Evolutionary conservation across 805 yeast genomes (phyloP).

Genomic region (Myxozyma melibiosi): DNA sequence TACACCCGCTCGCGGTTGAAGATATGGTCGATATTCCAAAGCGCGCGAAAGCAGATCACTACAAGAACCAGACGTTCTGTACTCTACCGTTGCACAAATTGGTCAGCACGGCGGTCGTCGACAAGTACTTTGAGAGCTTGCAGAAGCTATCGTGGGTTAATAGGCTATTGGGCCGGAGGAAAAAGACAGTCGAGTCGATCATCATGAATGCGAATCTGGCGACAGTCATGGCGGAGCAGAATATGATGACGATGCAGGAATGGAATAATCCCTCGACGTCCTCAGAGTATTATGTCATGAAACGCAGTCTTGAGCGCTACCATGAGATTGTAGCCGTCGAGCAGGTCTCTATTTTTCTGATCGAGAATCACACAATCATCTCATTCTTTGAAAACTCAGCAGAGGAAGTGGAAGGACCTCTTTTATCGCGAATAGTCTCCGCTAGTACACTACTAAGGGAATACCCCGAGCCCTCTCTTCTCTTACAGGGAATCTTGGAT

Average conservation of each 20-base stretch:
- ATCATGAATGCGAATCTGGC: constrained; percentile 14
- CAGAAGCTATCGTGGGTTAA: constrained; percentile 1
- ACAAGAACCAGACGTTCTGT: constrained; percentile 53
- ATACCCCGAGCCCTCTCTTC: constrained; percentile 54
- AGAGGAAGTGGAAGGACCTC: constrained; percentile 55
- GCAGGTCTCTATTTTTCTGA: constrained; percentile 56
- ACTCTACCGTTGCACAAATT: constrained; percentile 57
- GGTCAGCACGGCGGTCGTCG: constrained; percentile 38
- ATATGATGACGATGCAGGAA: constrained; percentile 39
- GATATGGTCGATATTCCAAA: constrained; percentile 67
- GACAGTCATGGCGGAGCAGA: constrained; percentile 29
- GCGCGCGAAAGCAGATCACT: constrained; percentile 60
- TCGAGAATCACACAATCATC: constrained; percentile 51
- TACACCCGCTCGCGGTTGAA: constrained; percentile 61
- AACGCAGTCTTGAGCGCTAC: constrained; percentile 50
- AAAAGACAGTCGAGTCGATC: constrained; percentile 23
- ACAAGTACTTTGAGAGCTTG: constrained; percentile 17
- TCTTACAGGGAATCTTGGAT: constrained; percentile 59
- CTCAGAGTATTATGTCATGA: constrained; percentile 42
- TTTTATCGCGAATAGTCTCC: constrained; percentile 51
- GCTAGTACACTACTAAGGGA: constrained; percentile 53
- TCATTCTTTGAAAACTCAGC: constrained; percentile 62
- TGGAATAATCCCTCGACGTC: constrained; percentile 41
- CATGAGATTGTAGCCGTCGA: constrained; percentile 56
- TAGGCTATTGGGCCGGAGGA: constrained; percentile 1